Percentiles rank a stretch among this genome's conserved stretches.
These are phyloP conservation scores for Agrocybe chaxingu DNA, from an alignment of 768 basidiomycete genomes.

Conservation along the genomic window DNA sequence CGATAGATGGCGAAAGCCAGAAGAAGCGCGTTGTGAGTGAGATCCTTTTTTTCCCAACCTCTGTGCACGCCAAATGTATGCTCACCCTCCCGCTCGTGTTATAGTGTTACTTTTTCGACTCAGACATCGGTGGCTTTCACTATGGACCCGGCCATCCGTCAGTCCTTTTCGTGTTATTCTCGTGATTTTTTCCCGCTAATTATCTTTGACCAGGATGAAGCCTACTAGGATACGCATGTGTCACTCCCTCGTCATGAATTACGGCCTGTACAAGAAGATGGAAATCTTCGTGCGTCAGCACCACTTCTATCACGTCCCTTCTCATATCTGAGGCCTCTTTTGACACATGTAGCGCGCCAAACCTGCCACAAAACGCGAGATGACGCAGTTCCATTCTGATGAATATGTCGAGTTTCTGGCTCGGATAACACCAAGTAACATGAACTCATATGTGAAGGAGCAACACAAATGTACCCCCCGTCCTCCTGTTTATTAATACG, in stretches of 20 bases:
- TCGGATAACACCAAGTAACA: slow-evolving; percentile 92
- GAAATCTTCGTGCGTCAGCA: slow-evolving; percentile 87
- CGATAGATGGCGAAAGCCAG: slow-evolving; percentile 67
- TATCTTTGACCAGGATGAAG: slow-evolving; percentile 70
- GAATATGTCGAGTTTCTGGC: slow-evolving; percentile 98
- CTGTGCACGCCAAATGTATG: slow-evolving; percentile 7
- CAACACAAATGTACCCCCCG: slow-evolving; percentile 83
- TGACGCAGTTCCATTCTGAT: slow-evolving; percentile 99
- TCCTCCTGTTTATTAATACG: neutral
- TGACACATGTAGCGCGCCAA: slow-evolving; percentile 76
- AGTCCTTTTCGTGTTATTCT: slow-evolving; percentile 19
- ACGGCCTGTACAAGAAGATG: slow-evolving; percentile 99
- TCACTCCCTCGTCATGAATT: slow-evolving; percentile 99
- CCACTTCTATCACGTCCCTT: neutral
- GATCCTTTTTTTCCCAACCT: slow-evolving; percentile 12
- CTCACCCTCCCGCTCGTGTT: slow-evolving; percentile 8
- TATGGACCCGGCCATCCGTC: slow-evolving; percentile 98
- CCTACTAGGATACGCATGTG: slow-evolving; percentile 99
- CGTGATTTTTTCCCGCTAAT: slow-evolving; percentile 10
- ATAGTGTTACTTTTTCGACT: slow-evolving; percentile 99
- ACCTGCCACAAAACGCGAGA: slow-evolving; percentile 98
- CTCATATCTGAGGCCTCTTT: slow-evolving; percentile 4
- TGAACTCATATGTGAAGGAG: slow-evolving; percentile 90
- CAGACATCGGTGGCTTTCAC: slow-evolving; percentile 98
- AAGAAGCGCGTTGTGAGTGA: slow-evolving; percentile 85